Base-by-base conservation (phyloP, 805 yeast species). In the Torulaspora delbrueckii region DNA sequence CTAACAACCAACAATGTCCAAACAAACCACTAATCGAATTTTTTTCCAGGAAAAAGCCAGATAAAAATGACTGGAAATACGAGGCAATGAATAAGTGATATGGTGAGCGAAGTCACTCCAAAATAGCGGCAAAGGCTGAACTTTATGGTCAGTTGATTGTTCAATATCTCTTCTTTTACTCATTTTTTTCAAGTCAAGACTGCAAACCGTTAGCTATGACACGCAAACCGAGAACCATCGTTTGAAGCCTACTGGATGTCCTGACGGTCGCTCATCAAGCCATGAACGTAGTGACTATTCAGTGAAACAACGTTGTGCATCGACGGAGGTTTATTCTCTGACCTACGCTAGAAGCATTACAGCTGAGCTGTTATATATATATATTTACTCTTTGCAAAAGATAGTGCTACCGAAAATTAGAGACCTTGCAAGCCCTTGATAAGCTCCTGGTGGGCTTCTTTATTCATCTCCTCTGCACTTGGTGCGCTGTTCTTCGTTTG, bases 401-500 rank as follows among this genome's bases (percentile, higher is more conserved):
- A 3, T 19, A 19, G 22, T 19, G 19, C 22, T 31, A 35, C 19
- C 24, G 19, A 19, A 13, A 30, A 25, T 26, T 42, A 64, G 36
- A 63, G 47, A 8, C 59, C 57, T 46, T 66, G 70, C 26, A 69
- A 43, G 30, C 69, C 71, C 50, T 66, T 65, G 35, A 68, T 60
- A 4, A 69, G 53, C 40, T 66, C 67, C n/a, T 60, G 54, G 32
- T 68, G 72, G 10, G 57, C 60, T 9, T 50, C 49, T 46, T 63
- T 63, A 18, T 56, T 64, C 9, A 43, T 39, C 25, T 53, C 53
- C 26, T 55, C 56, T 4, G 53, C 43, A 7, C 57, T 30, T 13
- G 55, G 39, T 7, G 54, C 53, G 24, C 59, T 40, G 10, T 70
- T 75, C 62, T 88, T 75, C 32, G 82, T 68, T 54, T 84, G 89